Evolutionary conservation across 805 yeast genomes (phyloP).

Genomic region (Yarrowia osloensis): DNA sequence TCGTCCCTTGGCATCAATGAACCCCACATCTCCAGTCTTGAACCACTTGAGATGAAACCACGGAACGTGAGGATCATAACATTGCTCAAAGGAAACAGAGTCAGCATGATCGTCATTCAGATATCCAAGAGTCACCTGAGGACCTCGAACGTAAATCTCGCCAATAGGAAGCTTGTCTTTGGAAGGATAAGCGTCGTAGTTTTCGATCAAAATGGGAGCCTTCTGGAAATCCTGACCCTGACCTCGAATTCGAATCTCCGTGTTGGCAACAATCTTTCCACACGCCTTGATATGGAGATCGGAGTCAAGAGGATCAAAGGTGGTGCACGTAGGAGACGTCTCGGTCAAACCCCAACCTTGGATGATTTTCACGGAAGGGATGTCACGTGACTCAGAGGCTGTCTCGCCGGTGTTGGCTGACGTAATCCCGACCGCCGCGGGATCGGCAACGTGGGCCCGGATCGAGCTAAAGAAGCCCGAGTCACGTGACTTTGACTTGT

Average conservation of each 20-base stretch:
- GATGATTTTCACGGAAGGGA: conserved; percentile 4
- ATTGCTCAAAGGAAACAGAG: conserved; percentile 46
- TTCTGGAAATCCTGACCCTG: conserved; percentile 7
- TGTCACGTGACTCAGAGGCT: not conserved
- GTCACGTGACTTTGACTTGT: conserved; percentile 7
- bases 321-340: conserved; percentile 32
- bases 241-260: conserved; percentile 5
- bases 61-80: conserved; percentile 32
- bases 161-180: conserved; percentile 41
- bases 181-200: not conserved
- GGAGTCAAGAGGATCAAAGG: not conserved
- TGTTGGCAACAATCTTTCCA: conserved; percentile 11
- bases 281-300: not conserved
- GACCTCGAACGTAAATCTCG: conserved; percentile 57
- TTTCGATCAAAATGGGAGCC: conserved; percentile 15
- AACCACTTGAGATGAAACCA: conserved; percentile 47
- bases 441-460: not conserved
- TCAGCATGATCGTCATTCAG: conserved; percentile 54
- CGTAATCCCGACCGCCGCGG: not conserved
- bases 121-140: conserved; percentile 55
- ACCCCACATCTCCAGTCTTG: conserved; percentile 60
- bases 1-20: conserved; percentile 49
- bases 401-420: not conserved
- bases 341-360: conserved; percentile 31
- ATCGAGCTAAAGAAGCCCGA: not conserved